Percentiles rank a stretch among this genome's conserved stretches.
phyloP scores from a whole-genome alignment of 805 yeast species.

The Cyberlindnera suaveolens region DNA sequence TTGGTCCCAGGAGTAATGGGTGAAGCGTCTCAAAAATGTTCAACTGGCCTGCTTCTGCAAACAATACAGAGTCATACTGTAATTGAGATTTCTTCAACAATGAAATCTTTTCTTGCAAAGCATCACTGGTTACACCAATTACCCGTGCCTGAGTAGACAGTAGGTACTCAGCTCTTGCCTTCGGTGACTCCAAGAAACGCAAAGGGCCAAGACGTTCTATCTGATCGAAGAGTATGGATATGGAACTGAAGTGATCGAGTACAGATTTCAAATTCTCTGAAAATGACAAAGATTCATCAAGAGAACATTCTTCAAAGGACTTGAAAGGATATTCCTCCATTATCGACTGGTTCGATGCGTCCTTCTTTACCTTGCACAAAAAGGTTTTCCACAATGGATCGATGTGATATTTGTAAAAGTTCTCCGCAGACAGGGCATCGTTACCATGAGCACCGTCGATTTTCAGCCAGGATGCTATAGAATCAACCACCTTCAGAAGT shows the following conservation, averaged over 20 bases:
- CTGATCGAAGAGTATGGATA: slow-evolving; percentile 21
- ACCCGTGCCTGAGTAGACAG: slow-evolving; percentile 24
- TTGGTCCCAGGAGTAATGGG: slow-evolving; percentile 19
- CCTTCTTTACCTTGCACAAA: not conserved
- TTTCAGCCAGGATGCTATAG: slow-evolving; percentile 25
- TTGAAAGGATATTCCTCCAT: slow-evolving; percentile 13
- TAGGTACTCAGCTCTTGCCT: slow-evolving; percentile 18
- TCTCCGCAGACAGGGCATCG: slow-evolving; percentile 30
- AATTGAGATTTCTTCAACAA: slow-evolving; percentile 8
- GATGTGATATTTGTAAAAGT: slow-evolving; percentile 26
- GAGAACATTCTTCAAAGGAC: not conserved
- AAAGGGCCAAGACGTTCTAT: slow-evolving; percentile 24
- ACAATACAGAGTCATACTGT: slow-evolving; percentile 2
- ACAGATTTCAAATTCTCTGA: not conserved
- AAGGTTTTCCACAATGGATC: slow-evolving; percentile 9
- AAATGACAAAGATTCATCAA: not conserved
- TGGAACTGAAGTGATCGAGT: slow-evolving; percentile 7
- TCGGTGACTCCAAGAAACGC: slow-evolving; percentile 11
- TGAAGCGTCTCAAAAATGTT: slow-evolving; percentile 27
- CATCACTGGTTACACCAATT: slow-evolving; percentile 23
- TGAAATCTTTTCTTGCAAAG: slow-evolving; percentile 9
- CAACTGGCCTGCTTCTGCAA: slow-evolving; percentile 7
- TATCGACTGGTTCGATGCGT: not conserved
- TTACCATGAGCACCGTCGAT: slow-evolving; percentile 33
- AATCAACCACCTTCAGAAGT: slow-evolving; percentile 23